Evolutionary conservation across 106 monocot genomes (phyloP).

Genomic region (Dendrobium officinale): DNA sequence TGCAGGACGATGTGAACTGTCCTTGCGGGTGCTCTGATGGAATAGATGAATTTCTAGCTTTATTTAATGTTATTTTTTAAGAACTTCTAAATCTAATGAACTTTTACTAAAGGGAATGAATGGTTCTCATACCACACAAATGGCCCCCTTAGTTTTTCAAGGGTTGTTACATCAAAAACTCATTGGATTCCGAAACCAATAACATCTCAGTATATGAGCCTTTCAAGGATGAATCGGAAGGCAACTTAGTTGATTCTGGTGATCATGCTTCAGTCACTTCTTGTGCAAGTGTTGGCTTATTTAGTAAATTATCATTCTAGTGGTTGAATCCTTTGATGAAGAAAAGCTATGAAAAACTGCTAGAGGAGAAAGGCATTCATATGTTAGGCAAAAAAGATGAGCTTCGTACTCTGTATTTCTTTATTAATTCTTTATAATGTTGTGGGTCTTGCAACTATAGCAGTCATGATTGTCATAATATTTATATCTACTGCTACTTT

Average conservation of each 20-base stretch:
- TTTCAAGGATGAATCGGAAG: conserved; percentile 20
- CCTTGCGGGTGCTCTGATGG: too few species aligned
- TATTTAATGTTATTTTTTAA: too few species aligned
- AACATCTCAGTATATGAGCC: conserved; percentile 25
- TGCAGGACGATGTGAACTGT: too few species aligned
- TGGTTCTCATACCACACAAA: too few species aligned
- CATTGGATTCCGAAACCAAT: neutral
- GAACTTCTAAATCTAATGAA: too few species aligned
- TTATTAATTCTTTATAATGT: too few species aligned
- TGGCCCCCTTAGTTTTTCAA: too few species aligned
- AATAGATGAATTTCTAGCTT: too few species aligned
- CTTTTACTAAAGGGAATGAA: too few species aligned
- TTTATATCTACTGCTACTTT: too few species aligned
- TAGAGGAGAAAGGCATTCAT: conserved; percentile 78
- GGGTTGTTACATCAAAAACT: neutral
- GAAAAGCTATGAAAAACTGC: conserved; percentile 55
- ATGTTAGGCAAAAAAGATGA: conserved; percentile 30
- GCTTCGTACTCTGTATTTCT: conserved; percentile 29
- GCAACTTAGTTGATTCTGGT: neutral
- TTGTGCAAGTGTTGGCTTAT: conserved; percentile 56
- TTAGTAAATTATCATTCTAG: conserved; percentile 75
- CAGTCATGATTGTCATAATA: too few species aligned
- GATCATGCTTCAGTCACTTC: conserved; percentile 19
- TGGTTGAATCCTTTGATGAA: conserved; percentile 95
- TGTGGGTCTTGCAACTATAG: too few species aligned